Conservation (phyloP, 2,329 filamentous ascomycete species). For the Lasiodiplodia theobromae region DNA sequence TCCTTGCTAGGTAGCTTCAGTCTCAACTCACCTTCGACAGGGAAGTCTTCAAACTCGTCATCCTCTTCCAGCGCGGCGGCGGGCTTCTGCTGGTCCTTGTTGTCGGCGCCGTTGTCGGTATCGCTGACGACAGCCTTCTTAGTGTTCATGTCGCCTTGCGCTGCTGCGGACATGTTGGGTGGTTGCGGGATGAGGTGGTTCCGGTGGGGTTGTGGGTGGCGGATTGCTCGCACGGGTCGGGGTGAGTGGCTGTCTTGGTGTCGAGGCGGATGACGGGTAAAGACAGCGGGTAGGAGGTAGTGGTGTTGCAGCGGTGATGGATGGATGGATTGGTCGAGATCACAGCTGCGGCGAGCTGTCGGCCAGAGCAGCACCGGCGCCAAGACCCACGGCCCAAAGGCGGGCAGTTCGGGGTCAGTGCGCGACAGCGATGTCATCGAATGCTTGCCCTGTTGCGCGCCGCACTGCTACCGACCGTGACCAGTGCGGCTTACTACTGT, state of each 20-base stretch:
- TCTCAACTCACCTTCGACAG: slow-evolving; percentile 78
- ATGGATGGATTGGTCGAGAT: slow-evolving; percentile 28
- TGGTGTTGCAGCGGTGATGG: slow-evolving; percentile 10
- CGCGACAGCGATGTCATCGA: slow-evolving; percentile 25
- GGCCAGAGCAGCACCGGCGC: slow-evolving; percentile 10
- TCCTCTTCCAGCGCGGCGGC: slow-evolving; percentile 85
- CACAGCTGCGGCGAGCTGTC: slow-evolving; percentile 34
- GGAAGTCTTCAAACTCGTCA: slow-evolving; percentile 99
- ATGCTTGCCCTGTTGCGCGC: background rate
- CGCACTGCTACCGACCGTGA: slow-evolving; percentile 7
- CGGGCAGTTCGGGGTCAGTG: background rate
- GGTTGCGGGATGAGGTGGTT: slow-evolving; percentile 5
- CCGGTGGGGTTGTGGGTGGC: slow-evolving; percentile 3
- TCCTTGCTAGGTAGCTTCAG: slow-evolving; percentile 22
- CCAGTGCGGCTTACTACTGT: background rate
- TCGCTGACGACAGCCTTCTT: slow-evolving; percentile 48
- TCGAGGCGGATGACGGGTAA: background rate
- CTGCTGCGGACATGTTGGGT: slow-evolving; percentile 56
- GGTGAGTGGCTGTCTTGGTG: background rate
- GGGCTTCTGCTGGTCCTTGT: slow-evolving; percentile 64
- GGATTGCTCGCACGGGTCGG: background rate
- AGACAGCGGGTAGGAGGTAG: background rate
- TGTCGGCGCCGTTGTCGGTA: slow-evolving; percentile 43
- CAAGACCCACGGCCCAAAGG: slow-evolving; percentile 2
- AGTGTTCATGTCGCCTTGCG: slow-evolving; percentile 47